phyloP scores from a whole-genome alignment of 805 yeast genomes.

The Hanseniaspora taiwanica region DNA sequence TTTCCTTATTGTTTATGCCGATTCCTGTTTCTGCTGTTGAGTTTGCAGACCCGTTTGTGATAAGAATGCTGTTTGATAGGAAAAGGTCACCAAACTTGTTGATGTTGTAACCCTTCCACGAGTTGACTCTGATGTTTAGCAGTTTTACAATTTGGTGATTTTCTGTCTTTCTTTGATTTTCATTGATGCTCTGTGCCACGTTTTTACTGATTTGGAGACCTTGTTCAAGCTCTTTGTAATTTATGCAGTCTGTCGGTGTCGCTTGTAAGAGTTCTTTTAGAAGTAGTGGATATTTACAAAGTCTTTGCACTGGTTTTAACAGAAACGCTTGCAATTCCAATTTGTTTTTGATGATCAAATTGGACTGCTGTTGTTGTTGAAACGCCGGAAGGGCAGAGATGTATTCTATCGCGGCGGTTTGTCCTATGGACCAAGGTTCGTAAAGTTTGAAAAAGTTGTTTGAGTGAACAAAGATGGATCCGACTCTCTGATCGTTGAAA shows the following conservation, averaged over 20 bases:
- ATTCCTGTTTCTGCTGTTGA: slow-evolving; percentile 37
- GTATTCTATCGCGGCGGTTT: slow-evolving; percentile 72
- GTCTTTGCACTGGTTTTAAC: slow-evolving; percentile 88
- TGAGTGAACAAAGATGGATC: slow-evolving; percentile 77
- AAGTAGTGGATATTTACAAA: slow-evolving; percentile 88
- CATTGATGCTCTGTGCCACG: slow-evolving; percentile 81
- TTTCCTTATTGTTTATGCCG: slow-evolving; percentile 25
- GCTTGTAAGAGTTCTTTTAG: slow-evolving; percentile 60
- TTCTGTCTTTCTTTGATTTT: slow-evolving; percentile 85
- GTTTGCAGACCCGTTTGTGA: slow-evolving; percentile 13
- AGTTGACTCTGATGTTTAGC: slow-evolving; percentile 59
- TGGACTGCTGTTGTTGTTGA: slow-evolving; percentile 40
- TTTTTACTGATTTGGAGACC: slow-evolving; percentile 69
- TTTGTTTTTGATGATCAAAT: slow-evolving; percentile 65
- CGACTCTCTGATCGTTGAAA: slow-evolving; percentile 61
- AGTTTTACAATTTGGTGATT: slow-evolving; percentile 60
- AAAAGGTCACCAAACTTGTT: slow-evolving; percentile 75
- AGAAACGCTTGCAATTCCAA: slow-evolving; percentile 82
- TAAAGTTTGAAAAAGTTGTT: slow-evolving; percentile 77
- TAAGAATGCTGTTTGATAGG: slow-evolving; percentile 54
- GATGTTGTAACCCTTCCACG: slow-evolving; percentile 85
- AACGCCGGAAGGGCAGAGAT: slow-evolving; percentile 30
- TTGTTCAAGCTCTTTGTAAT: slow-evolving; percentile 50
- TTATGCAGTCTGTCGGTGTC: slow-evolving; percentile 39
- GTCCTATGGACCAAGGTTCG: slow-evolving; percentile 91